phyloP scores from a whole-genome alignment of 768 basidiomycete species.

The Sarcodon aspratus region DNA sequence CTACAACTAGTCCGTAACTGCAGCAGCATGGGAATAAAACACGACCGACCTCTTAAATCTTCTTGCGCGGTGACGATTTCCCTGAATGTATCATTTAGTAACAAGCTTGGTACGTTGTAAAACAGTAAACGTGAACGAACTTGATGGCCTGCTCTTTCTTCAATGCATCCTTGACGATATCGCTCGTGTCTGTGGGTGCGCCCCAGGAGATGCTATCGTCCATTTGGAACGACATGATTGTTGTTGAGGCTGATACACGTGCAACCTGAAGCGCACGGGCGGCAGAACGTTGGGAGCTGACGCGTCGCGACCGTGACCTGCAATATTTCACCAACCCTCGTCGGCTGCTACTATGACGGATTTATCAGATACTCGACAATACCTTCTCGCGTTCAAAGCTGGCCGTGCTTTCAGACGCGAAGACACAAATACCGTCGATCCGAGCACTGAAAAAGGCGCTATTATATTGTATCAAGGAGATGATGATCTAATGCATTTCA shows the following conservation, averaged over 20 bases:
- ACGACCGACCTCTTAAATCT: constrained; percentile 56
- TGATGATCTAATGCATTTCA: constrained; percentile 68
- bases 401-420: constrained; percentile 66
- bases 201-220: constrained; percentile 11
- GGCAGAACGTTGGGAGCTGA: neutral
- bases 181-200: constrained; percentile 31
- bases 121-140: constrained; percentile 28
- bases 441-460: constrained; percentile 61
- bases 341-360: neutral
- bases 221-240: constrained; percentile 34
- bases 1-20: constrained; percentile 23
- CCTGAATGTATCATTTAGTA: constrained; percentile 23
- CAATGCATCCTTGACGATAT: constrained; percentile 67
- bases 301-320: neutral
- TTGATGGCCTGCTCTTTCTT: constrained; percentile 69
- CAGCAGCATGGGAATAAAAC: neutral
- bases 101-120: neutral
- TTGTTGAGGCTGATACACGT: neutral
- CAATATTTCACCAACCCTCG: neutral
- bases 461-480: constrained; percentile 58
- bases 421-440: constrained; percentile 56
- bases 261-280: neutral
- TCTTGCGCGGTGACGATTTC: constrained; percentile 69
- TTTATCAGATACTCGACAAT: neutral
- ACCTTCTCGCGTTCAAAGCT: constrained; percentile 40